phyloP scores from a whole-genome alignment of 331 rosid species.

The Acacia concinna region DNA sequence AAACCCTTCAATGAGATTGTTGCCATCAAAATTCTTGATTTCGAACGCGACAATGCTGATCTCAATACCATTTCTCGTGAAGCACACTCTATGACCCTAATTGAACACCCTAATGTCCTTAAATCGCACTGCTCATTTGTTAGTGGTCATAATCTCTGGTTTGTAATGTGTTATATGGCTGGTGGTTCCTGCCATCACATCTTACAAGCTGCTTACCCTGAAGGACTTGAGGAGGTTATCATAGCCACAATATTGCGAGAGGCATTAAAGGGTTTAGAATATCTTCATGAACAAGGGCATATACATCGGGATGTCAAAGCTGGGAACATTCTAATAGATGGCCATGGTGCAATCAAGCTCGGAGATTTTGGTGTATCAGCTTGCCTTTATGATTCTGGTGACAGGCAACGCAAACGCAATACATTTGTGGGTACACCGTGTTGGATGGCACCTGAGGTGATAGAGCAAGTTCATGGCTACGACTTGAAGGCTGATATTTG shows the following conservation, averaged over 20 bases:
- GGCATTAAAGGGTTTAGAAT: slow-evolving; percentile 74
- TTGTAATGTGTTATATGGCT: slow-evolving; percentile 89
- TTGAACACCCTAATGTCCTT: slow-evolving; percentile 89
- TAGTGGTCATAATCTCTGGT: slow-evolving; percentile 78
- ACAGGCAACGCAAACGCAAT: slow-evolving; percentile 75
- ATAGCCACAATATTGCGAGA: slow-evolving; percentile 80
- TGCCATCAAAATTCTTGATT: slow-evolving; percentile 87
- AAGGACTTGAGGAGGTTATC: slow-evolving; percentile 76
- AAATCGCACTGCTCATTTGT: slow-evolving; percentile 90
- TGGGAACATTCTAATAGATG: slow-evolving; percentile 34
- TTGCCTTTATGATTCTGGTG: slow-evolving; percentile 91
- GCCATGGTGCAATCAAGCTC: slow-evolving; percentile 49
- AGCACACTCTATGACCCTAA: slow-evolving; percentile 77
- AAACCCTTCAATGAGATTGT: slow-evolving; percentile 54
- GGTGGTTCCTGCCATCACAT: slow-evolving; percentile 95
- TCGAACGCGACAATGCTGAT: slow-evolving; percentile 79
- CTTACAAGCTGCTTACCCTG: slow-evolving; percentile 74
- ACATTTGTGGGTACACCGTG: slow-evolving; percentile 98
- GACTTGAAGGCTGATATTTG: background rate
- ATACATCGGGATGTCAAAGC: slow-evolving; percentile 91
- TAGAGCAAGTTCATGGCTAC: slow-evolving; percentile 91
- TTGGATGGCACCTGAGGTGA: slow-evolving; percentile 99
- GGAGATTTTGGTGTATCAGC: slow-evolving; percentile 97
- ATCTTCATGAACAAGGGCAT: slow-evolving; percentile 87
- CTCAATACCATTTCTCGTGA: slow-evolving; percentile 81